Conservation (phyloP, 2,329 filamentous ascomycete genomes). For the Pseudogymnoascus sp. region DNA sequence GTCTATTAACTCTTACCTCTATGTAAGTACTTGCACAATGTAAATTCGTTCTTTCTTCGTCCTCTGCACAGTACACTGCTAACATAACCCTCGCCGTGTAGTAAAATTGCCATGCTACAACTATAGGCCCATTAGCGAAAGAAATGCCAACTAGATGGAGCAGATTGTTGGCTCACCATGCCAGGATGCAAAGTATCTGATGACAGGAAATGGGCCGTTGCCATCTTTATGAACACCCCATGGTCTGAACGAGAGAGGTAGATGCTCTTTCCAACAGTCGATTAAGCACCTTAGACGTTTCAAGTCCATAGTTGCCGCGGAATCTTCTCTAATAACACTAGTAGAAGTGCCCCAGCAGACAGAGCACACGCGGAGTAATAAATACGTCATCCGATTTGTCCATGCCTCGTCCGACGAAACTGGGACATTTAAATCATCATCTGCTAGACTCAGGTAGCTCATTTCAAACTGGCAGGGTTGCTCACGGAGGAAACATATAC, state of each 20-base stretch:
- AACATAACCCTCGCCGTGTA: neutral
- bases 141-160: neutral
- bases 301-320: neutral
- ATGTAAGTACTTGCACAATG: neutral
- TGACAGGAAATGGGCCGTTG: neutral
- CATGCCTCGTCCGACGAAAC: neutral
- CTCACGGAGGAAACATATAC: neutral
- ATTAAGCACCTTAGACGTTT: neutral
- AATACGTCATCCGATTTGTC: neutral
- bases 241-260: neutral
- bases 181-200: neutral
- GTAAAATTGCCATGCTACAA: neutral
- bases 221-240: neutral
- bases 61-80: neutral
- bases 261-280: neutral
- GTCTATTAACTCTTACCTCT: neutral
- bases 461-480: neutral
- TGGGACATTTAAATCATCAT: neutral
- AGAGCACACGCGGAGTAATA: neutral
- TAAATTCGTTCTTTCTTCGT: neutral
- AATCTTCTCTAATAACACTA: neutral
- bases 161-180: neutral
- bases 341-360: neutral
- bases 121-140: neutral
- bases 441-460: neutral